Base-by-base conservation (phyloP, 129 eudicot genomes). In the Artemisia tridentata region DNA sequence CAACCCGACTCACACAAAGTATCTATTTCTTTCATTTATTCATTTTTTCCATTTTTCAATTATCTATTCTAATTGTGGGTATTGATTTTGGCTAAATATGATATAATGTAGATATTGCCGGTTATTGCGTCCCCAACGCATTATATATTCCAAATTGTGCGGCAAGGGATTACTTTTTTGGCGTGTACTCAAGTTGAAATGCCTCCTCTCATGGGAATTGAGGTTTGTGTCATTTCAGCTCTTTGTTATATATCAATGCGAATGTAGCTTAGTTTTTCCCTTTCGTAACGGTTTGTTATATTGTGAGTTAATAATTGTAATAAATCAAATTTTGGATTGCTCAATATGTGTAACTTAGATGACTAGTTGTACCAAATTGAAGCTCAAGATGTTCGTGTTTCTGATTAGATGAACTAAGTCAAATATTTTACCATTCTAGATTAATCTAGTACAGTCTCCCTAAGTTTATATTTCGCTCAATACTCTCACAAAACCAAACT, bases 141-240 rank as follows among this genome's bases (percentile, higher is more conserved):
- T 84, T 93, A 93, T 78, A 86, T 93, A 55, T 93, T 93, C 65
- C 97, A 90, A 76, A 83, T 90, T 73, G 86, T 85, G 67, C 96
- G 97, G 47, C 92, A 90, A 59, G 96, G 96, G 67, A 84, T 87
- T 76, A 93, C 96, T 2, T 93, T 87, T 72, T 82, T 93, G 63
- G 99, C 99, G 7, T 93, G 98, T 80, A 81, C 96, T 71, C 96
- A 93, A 79, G 88, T 89, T 76, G 98, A 93, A 84, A 93, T 93
- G 96, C 98, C 95, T 63, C 98, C 98, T 41, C 79, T 93, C 75
- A 89, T 93, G 98, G 98, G 83, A 67, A 34, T 34, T 34, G 43
- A 34, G 43, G 43, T 34, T 34, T 34, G 8, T 34, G 8, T 34
- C 1, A 34, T 34, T 34, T 34, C 8, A 34, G 0, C 43, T 34